Evolutionary conservation across 345 rosid species (phyloP).

Genomic region (Zanthoxylum bungeanum): DNA sequence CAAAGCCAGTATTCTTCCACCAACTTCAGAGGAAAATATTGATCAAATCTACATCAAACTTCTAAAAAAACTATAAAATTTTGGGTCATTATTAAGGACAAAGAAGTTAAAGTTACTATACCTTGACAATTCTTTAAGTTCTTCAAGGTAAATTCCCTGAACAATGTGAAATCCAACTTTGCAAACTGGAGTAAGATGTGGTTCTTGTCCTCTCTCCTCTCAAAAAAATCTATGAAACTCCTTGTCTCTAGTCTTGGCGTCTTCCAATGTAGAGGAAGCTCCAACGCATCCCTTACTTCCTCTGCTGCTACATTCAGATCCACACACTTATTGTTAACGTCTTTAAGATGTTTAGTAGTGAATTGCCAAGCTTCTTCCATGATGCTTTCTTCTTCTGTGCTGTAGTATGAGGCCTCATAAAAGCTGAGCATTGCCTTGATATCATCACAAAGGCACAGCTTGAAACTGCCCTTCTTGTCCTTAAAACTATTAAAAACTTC

Average conservation of each 20-base stretch:
- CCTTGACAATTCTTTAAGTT: constrained; percentile 15
- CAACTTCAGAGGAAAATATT: constrained; percentile 10
- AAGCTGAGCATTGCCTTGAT: constrained; percentile 13
- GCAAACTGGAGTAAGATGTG: constrained; percentile 21
- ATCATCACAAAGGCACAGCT: constrained; percentile 10
- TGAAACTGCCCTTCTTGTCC: constrained; percentile 3
- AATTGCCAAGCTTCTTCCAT: constrained; percentile 15
- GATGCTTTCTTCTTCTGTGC: constrained; percentile 6
- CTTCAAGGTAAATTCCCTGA: constrained; percentile 15
- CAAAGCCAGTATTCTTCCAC: constrained; percentile 21
- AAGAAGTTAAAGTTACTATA: no score
- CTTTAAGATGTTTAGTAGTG: neutral
- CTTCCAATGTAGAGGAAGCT: constrained; percentile 21
- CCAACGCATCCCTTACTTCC: constrained; percentile 15
- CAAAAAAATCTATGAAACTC: constrained; percentile 20
- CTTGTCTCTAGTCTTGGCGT: constrained; percentile 5
- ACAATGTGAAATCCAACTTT: constrained; percentile 12
- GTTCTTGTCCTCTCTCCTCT: constrained; percentile 3
- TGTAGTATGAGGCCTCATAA: constrained; percentile 13
- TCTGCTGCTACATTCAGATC: neutral
- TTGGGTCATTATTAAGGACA: no score
- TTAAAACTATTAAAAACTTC: constrained; percentile 7
- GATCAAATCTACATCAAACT: no score
- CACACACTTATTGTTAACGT: neutral
- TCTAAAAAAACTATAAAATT: no score